Evolutionary conservation across 352 stramenopile species (phyloP).

Genomic region (Phytophthora podocarpi): DNA sequence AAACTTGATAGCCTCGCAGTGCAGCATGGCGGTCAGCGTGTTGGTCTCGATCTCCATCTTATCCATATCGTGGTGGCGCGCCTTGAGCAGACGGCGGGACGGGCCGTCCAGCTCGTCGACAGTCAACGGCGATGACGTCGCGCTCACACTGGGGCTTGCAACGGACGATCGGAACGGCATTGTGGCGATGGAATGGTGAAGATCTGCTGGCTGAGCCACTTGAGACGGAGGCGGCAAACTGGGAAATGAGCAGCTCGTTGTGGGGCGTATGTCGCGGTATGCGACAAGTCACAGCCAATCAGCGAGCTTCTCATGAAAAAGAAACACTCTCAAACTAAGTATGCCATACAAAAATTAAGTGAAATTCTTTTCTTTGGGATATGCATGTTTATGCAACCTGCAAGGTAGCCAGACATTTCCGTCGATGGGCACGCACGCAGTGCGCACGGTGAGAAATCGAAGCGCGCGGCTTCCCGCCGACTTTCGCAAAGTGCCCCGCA

Average conservation of each 20-base stretch:
- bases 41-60: conserved; percentile 58
- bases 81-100: conserved; percentile 48
- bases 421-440: too few relatives aligned
- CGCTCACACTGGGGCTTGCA: conserved; percentile 10
- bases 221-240: conserved; percentile 30
- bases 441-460: too few relatives aligned
- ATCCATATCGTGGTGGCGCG: conserved; percentile 52
- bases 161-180: conserved; percentile 29
- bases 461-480: too few relatives aligned
- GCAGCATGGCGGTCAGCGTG: conserved; percentile 43
- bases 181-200: not conserved
- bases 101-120: conserved; percentile 33
- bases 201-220: conserved; percentile 14
- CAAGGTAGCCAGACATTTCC: too few relatives aligned
- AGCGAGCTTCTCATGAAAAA: not conserved
- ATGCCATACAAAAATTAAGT: not conserved
- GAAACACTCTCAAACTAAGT: not conserved
- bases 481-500: too few relatives aligned
- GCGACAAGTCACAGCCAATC: not conserved
- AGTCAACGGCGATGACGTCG: conserved; percentile 21
- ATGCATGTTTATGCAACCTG: not conserved
- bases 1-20: conserved; percentile 49
- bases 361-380: not conserved
- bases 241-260: too few relatives aligned
- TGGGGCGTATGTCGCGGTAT: too few relatives aligned